These are phyloP conservation scores for Lepidium aucheri DNA, from an alignment of 345 rosid species.

Conservation along the genomic window DNA sequence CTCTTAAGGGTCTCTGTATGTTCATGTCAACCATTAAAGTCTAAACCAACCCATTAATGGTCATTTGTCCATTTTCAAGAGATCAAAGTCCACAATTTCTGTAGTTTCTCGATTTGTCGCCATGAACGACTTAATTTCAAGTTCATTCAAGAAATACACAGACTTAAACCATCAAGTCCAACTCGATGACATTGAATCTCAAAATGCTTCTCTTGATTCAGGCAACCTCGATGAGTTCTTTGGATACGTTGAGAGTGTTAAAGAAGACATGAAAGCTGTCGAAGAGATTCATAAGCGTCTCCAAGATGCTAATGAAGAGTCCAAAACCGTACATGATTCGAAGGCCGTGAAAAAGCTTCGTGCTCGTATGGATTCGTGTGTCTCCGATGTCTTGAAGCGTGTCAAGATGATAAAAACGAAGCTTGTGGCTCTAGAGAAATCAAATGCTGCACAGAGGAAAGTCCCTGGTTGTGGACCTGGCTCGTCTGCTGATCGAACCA, in stretches of 20 bases:
- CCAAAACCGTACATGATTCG: slow-evolving; percentile 59
- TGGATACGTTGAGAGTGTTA: slow-evolving; percentile 65
- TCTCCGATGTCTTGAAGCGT: slow-evolving; percentile 52
- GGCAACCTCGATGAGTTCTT: slow-evolving; percentile 75
- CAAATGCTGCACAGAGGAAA: slow-evolving; percentile 66
- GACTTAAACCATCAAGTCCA: slow-evolving; percentile 36
- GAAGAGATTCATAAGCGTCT: slow-evolving; percentile 52
- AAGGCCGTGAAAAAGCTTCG: slow-evolving; percentile 58
- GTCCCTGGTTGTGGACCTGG: slow-evolving; percentile 83
- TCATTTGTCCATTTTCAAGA: neutral
- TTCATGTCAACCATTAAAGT: neutral
- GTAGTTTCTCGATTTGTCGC: neutral
- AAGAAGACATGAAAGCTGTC: slow-evolving; percentile 61
- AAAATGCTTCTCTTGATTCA: slow-evolving; percentile 30
- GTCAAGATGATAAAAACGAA: slow-evolving; percentile 57
- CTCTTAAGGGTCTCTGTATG: slow-evolving; percentile 1
- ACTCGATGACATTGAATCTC: slow-evolving; percentile 37
- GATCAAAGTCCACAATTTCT: neutral
- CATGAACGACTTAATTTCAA: slow-evolving; percentile 53
- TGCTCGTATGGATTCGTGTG: slow-evolving; percentile 57
- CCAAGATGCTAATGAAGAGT: slow-evolving; percentile 62
- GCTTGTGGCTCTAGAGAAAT: slow-evolving; percentile 69
- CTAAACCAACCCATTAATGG: neutral
- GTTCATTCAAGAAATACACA: slow-evolving; percentile 51
- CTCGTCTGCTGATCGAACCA: slow-evolving; percentile 66